Percentiles rank a stretch among this genome's conserved stretches.
phyloP scores from a whole-genome alignment of 106 monocot genomes.

The Agapanthus africanus region DNA sequence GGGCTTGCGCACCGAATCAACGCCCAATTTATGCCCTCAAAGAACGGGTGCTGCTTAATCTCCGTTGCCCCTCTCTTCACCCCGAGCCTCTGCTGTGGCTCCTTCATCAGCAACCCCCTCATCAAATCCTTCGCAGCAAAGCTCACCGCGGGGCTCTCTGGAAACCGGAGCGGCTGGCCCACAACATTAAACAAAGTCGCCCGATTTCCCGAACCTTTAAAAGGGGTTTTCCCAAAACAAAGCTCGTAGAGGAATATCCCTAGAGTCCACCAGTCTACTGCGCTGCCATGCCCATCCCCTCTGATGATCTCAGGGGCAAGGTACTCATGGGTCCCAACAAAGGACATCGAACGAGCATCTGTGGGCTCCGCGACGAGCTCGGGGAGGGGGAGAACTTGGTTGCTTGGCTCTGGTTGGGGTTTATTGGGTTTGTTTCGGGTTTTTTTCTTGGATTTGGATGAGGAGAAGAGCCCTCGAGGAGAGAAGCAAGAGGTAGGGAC shows the following conservation, averaged over 20 bases:
- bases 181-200: conserved; percentile 14
- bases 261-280: conserved; percentile 17
- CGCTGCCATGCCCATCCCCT: conserved; percentile 17
- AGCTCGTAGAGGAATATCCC: conserved; percentile 17
- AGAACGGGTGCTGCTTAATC: conserved; percentile 17
- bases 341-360: conserved; percentile 13
- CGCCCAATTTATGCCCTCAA: conserved; percentile 15
- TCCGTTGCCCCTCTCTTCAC: conserved; percentile 13
- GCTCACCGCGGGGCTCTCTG: conserved; percentile 6
- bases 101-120: conserved; percentile 14
- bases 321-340: conserved; percentile 17
- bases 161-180: conserved; percentile 14
- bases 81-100: conserved; percentile 7
- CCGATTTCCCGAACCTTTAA: conserved; percentile 12
- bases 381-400: conserved; percentile 14
- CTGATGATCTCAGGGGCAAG: conserved; percentile 9
- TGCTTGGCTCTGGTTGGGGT: background rate
- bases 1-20: conserved; percentile 15
- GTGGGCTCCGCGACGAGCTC: conserved; percentile 16
- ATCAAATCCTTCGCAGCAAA: conserved; percentile 14
- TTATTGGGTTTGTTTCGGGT: conserved; percentile 1
- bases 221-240: conserved; percentile 11
- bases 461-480: conserved; percentile 12
- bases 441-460: conserved; percentile 6
- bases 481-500: conserved; percentile 17